A percentile compares a stretch with the other conserved stretches of the same genome.
Conservation (phyloP, 768 basidiomycete species). For the Mycena maculata region DNA sequence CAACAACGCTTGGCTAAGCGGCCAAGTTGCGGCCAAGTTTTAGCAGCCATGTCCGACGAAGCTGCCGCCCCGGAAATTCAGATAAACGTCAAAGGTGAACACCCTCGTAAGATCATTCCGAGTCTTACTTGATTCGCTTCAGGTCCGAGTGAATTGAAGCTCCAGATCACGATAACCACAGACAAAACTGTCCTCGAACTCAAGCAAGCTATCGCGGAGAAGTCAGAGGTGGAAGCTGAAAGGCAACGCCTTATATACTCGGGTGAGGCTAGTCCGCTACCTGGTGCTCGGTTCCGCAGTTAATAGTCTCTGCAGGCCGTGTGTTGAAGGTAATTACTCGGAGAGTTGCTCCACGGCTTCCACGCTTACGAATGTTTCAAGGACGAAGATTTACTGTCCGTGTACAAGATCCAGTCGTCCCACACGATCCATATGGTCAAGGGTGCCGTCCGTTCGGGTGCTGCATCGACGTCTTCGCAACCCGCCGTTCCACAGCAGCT, state of each 20-base stretch:
- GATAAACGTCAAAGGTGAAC: constrained; percentile 78
- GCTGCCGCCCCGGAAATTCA: constrained; percentile 61
- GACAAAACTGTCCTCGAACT: constrained; percentile 92
- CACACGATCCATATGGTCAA: constrained; percentile 97
- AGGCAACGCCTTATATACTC: constrained; percentile 94
- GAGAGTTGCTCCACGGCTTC: not conserved
- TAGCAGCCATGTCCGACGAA: constrained; percentile 63
- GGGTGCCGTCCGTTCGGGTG: constrained; percentile 70
- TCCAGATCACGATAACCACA: constrained; percentile 83
- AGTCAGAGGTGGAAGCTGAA: constrained; percentile 88
- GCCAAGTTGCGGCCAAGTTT: no score
- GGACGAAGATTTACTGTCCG: constrained; percentile 85
- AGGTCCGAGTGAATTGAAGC: constrained; percentile 94
- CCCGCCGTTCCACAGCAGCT: constrained; percentile 67
- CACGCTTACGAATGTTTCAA: constrained; percentile 42
- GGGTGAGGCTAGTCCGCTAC: constrained; percentile 58
- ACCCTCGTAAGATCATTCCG: not conserved
- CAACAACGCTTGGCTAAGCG: constrained; percentile 15
- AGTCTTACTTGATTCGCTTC: not conserved
- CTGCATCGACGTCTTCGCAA: constrained; percentile 51
- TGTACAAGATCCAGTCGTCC: constrained; percentile 90
- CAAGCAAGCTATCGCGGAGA: constrained; percentile 88
- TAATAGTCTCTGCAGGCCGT: constrained; percentile 57
- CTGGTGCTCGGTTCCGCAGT: not conserved
- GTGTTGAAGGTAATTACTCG: constrained; percentile 70